Conservation (phyloP, 2,329 filamentous ascomycete species). For the Diaporthe citrichinensis region DNA sequence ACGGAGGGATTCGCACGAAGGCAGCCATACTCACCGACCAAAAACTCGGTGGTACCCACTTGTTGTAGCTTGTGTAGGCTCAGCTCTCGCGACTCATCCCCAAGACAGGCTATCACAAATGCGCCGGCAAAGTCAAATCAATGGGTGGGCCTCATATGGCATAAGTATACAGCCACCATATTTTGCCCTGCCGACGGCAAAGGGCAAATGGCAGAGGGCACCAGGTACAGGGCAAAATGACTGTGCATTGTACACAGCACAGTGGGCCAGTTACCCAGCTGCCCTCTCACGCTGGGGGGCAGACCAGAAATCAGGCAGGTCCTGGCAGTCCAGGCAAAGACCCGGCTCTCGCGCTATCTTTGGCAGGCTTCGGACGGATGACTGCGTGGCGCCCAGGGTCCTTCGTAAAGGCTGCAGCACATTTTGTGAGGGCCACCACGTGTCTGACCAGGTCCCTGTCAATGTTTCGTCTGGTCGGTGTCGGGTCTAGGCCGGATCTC, state of each 20-base stretch:
- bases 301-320: not conserved
- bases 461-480: slow-evolving; percentile 26
- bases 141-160: not conserved
- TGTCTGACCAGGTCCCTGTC: slow-evolving; percentile 33
- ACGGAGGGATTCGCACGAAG: not conserved
- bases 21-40: slow-evolving; percentile 25
- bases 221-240: not conserved
- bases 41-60: slow-evolving; percentile 8
- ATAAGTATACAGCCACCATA: not conserved
- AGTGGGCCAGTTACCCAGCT: not conserved
- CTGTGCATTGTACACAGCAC: not conserved
- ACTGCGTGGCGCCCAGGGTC: slow-evolving; percentile 33
- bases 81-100: slow-evolving; percentile 2
- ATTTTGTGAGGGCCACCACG: slow-evolving; percentile 28
- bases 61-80: not conserved
- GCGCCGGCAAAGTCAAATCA: slow-evolving; percentile 23
- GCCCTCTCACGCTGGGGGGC: not conserved
- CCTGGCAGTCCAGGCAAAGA: slow-evolving; percentile 10
- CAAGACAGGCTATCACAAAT: not conserved
- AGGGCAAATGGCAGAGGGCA: not conserved
- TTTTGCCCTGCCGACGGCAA: not conserved
- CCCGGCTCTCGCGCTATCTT: slow-evolving; percentile 24
- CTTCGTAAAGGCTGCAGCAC: slow-evolving; percentile 26
- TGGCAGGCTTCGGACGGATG: slow-evolving; percentile 28
- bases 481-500: slow-evolving; percentile 29